A percentile compares a stretch with the other conserved stretches of the same genome.
Evolutionary conservation across 2,329 filamentous ascomycete genomes (phyloP).

Genomic region (Colletotrichum camelliae): DNA sequence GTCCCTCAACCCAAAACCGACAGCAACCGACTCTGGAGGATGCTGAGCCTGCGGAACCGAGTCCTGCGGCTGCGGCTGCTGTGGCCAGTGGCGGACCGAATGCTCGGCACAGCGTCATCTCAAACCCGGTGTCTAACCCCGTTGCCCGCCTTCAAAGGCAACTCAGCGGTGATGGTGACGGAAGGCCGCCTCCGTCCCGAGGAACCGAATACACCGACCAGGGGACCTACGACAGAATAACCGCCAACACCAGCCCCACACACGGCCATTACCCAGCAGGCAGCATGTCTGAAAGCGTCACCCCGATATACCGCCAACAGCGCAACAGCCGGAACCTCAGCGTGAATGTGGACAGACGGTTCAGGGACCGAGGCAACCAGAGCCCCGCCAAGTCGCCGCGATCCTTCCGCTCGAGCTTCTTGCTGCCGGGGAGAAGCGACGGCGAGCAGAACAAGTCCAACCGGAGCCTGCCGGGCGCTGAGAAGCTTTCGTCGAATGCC

Average conservation of each 20-base stretch:
- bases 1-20: slow-evolving; percentile 47
- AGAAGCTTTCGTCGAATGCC: slow-evolving; percentile 82
- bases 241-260: slow-evolving; percentile 77
- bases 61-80: slow-evolving; percentile 29
- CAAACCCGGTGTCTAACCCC: slow-evolving; percentile 48
- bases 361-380: slow-evolving; percentile 56
- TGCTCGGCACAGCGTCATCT: slow-evolving; percentile 61
- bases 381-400: slow-evolving; percentile 73
- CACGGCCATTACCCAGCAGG: slow-evolving; percentile 59
- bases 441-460: slow-evolving; percentile 52
- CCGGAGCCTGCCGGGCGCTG: slow-evolving; percentile 70
- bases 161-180: slow-evolving; percentile 51
- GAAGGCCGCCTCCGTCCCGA: slow-evolving; percentile 71
- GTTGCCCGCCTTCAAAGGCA: slow-evolving; percentile 37
- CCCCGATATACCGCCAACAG: slow-evolving; percentile 67
- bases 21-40: slow-evolving; percentile 26
- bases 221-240: slow-evolving; percentile 72
- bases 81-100: slow-evolving; percentile 45
- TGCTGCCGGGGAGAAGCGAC: slow-evolving; percentile 64
- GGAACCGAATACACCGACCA: slow-evolving; percentile 83
- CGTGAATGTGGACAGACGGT: slow-evolving; percentile 66
- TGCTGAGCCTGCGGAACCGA: slow-evolving; percentile 37
- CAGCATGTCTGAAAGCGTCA: slow-evolving; percentile 78
- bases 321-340: slow-evolving; percentile 50
- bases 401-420: slow-evolving; percentile 79